These are phyloP conservation scores for Epichloe scottii DNA, from an alignment of 2,329 filamentous ascomycete species.

Conservation along the genomic window DNA sequence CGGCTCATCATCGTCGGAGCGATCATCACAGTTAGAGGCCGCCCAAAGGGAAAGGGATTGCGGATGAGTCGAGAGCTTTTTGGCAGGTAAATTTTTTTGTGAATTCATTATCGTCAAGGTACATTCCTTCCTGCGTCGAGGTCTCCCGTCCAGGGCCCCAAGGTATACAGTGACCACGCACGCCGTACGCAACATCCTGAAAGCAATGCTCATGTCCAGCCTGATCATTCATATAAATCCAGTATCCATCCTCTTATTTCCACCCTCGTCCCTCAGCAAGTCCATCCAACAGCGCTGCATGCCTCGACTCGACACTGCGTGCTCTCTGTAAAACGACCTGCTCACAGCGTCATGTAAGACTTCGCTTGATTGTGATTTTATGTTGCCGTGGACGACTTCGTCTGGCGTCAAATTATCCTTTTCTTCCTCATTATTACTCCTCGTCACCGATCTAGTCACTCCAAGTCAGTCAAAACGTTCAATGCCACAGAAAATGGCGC, in stretches of 20 bases:
- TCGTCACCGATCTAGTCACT: conserved; percentile 25
- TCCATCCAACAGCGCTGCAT: neutral
- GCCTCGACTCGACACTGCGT: conserved; percentile 1
- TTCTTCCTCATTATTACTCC: conserved; percentile 15
- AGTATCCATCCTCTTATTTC: neutral
- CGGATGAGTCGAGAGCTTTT: neutral
- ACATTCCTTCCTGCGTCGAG: neutral
- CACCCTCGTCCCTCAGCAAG: no score
- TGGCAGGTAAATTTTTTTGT: neutral
- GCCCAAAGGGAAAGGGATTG: no score
- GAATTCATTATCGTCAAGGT: conserved; percentile 5
- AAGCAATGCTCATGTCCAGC: neutral
- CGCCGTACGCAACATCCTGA: neutral
- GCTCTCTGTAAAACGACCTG: neutral
- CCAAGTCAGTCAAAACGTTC: neutral
- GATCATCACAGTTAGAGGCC: no score
- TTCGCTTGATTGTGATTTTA: conserved; percentile 4
- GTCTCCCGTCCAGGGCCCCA: neutral
- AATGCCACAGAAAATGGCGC: neutral
- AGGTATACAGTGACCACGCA: neutral
- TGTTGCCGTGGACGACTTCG: conserved; percentile 4
- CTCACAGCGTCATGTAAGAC: conserved; percentile 6
- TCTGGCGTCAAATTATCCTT: neutral
- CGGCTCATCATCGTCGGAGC: no score
- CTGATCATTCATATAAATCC: neutral